phyloP scores from a whole-genome alignment of 2,329 filamentous ascomycete species.

The Clarireedia hainanense region DNA sequence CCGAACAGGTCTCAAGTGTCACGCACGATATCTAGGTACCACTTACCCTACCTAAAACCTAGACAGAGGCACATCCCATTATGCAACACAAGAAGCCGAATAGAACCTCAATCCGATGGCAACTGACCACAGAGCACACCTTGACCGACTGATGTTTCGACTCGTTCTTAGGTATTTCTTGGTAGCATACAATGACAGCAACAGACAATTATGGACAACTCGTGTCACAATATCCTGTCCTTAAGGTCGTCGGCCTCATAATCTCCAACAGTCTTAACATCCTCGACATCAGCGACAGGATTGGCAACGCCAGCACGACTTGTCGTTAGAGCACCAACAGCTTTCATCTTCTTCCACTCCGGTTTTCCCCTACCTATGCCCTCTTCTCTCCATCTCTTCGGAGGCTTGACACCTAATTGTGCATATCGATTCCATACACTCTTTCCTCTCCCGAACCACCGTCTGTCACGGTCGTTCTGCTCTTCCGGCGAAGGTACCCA shows the following conservation, averaged over 20 bases:
- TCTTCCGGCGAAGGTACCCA: constrained; percentile 56
- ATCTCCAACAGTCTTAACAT: not conserved
- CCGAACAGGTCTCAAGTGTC: too few relatives aligned
- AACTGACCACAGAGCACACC: not conserved
- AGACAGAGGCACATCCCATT: not conserved
- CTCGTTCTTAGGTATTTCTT: not conserved
- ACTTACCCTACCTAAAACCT: too few relatives aligned
- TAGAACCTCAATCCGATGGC: not conserved
- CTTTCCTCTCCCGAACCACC: constrained; percentile 56
- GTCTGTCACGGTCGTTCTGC: constrained; percentile 47
- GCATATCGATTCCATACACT: constrained; percentile 52
- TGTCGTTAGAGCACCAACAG: constrained; percentile 14
- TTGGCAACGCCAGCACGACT: constrained; percentile 10
- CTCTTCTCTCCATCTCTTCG: constrained; percentile 46
- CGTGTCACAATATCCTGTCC: constrained; percentile 20
- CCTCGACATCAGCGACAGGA: not conserved
- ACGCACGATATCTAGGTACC: too few relatives aligned
- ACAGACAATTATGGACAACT: not conserved
- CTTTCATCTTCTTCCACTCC: constrained; percentile 14
- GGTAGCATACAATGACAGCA: not conserved
- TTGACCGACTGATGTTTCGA: not conserved
- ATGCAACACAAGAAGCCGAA: not conserved
- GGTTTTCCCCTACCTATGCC: constrained; percentile 28
- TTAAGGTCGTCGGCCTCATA: constrained; percentile 10
- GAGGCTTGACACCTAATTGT: constrained; percentile 54